A percentile compares a stretch with the other conserved stretches of the same genome.
phyloP scores from a whole-genome alignment of 106 monocot species.

The Acorus calamus region DNA sequence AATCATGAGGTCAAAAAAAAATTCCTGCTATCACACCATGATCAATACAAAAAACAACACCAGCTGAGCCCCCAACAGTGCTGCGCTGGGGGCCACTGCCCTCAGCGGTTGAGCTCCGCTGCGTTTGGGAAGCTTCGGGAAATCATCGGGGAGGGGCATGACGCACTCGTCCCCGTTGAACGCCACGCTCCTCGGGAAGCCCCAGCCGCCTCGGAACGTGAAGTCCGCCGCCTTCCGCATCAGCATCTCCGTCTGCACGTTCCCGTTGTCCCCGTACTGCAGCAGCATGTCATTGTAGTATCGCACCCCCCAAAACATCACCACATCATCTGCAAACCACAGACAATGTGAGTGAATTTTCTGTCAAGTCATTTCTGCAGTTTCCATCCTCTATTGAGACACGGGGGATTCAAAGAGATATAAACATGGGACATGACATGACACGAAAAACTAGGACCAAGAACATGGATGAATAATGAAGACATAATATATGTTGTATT shows the following conservation, averaged over 20 bases:
- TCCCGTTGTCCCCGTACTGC: constrained; percentile 39
- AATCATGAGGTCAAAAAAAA: too few relatives aligned
- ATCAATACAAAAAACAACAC: too few relatives aligned
- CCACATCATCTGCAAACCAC: constrained; percentile 62
- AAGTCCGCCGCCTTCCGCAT: constrained; percentile 40
- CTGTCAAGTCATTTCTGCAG: background rate
- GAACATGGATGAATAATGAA: too few relatives aligned
- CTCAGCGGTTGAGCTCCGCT: background rate
- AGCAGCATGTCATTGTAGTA: constrained; percentile 81
- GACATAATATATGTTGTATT: too few relatives aligned
- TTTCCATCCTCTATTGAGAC: background rate
- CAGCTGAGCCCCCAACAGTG: too few relatives aligned
- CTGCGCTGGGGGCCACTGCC: too few relatives aligned
- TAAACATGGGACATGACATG: too few relatives aligned
- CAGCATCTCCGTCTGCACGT: constrained; percentile 80
- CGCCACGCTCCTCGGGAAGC: constrained; percentile 52
- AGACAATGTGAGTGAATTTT: background rate
- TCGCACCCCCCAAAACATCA: constrained; percentile 73
- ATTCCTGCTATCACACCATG: too few relatives aligned
- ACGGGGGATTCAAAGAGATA: too few relatives aligned
- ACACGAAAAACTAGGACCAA: too few relatives aligned
- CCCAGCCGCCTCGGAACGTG: constrained; percentile 70
- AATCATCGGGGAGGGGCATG: constrained; percentile 57
- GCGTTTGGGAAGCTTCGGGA: constrained; percentile 45
- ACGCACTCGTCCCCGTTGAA: constrained; percentile 84